Evolutionary conservation across 495 filamentous ascomycete genomes (phyloP).

Genomic region (Penicillium verhagenii): DNA sequence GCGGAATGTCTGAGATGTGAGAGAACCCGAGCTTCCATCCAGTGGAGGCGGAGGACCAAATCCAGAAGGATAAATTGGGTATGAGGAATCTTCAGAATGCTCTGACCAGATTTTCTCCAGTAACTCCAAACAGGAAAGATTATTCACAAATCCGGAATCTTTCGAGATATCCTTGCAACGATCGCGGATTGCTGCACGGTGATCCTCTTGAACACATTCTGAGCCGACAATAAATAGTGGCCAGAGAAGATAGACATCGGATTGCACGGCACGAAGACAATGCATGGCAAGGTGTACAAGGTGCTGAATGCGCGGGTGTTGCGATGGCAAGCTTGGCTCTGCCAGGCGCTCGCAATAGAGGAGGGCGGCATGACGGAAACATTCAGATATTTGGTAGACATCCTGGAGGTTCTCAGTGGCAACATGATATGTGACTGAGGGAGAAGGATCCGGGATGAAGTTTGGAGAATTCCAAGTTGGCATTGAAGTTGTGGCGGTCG

Average conservation of each 20-base stretch:
- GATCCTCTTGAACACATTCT: slow-evolving; percentile 81
- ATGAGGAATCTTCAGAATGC: slow-evolving; percentile 32
- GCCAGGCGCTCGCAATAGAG: slow-evolving; percentile 90
- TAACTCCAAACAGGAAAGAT: slow-evolving; percentile 79
- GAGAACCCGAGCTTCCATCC: slow-evolving; percentile 14
- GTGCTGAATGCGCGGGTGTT: slow-evolving; percentile 76
- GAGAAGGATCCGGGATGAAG: slow-evolving; percentile 31
- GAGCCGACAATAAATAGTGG: slow-evolving; percentile 88
- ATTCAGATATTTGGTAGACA: slow-evolving; percentile 72
- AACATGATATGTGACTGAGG: slow-evolving; percentile 26
- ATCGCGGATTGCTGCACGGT: slow-evolving; percentile 72
- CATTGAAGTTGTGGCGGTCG: slow-evolving; percentile 11
- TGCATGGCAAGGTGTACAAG: slow-evolving; percentile 77
- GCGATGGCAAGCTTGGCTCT: slow-evolving; percentile 69
- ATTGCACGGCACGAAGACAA: slow-evolving; percentile 75
- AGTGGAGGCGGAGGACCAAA: slow-evolving; percentile 17
- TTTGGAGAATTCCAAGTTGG: slow-evolving; percentile 39
- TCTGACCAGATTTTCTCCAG: slow-evolving; percentile 80
- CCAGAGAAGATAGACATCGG: slow-evolving; percentile 91
- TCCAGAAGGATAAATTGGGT: slow-evolving; percentile 18
- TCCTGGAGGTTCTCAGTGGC: slow-evolving; percentile 45
- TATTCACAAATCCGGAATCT: slow-evolving; percentile 90
- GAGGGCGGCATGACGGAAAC: slow-evolving; percentile 84
- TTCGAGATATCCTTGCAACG: slow-evolving; percentile 83
- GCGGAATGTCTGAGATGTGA: slow-evolving; percentile 56